These are phyloP conservation scores for Cytospora chrysosperma DNA, from an alignment of 2,329 filamentous ascomycete species.

Conservation along the genomic window DNA sequence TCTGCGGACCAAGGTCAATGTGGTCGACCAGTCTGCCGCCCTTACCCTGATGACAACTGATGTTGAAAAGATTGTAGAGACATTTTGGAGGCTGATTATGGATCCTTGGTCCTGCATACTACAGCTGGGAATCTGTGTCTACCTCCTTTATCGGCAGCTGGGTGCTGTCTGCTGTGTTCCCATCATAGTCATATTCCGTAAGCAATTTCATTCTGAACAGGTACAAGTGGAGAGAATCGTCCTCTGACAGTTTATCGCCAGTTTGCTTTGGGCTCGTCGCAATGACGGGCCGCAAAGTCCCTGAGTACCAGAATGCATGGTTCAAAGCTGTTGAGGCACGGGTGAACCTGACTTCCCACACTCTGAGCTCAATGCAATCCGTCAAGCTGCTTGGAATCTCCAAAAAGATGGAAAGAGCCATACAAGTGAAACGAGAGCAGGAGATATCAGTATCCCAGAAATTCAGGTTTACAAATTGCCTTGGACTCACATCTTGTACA, in stretches of 20 bases:
- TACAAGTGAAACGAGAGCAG: neutral
- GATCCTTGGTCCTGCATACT: slow-evolving; percentile 37
- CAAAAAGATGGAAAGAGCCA: neutral
- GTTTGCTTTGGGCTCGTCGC: neutral
- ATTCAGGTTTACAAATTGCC: neutral
- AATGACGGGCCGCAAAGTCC: neutral
- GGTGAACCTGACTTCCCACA: neutral
- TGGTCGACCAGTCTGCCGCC: slow-evolving; percentile 27
- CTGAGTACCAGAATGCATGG: neutral
- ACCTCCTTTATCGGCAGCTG: slow-evolving; percentile 34
- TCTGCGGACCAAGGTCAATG: neutral
- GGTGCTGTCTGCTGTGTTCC: slow-evolving; percentile 35
- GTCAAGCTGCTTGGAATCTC: neutral
- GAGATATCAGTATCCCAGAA: neutral
- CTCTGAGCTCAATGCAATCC: neutral
- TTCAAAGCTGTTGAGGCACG: neutral
- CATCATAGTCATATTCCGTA: slow-evolving; percentile 20
- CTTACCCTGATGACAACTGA: slow-evolving; percentile 41
- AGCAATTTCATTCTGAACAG: neutral
- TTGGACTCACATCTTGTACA: neutral
- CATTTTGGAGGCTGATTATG: slow-evolving; percentile 32
- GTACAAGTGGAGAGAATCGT: neutral
- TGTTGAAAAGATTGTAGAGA: slow-evolving; percentile 33
- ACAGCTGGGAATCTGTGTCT: slow-evolving; percentile 35
- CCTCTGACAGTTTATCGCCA: neutral